Evolutionary conservation across 495 filamentous ascomycete genomes (phyloP), one percentile per base, ranked within the genome.

Genomic region (Thozetella sp.): DNA sequence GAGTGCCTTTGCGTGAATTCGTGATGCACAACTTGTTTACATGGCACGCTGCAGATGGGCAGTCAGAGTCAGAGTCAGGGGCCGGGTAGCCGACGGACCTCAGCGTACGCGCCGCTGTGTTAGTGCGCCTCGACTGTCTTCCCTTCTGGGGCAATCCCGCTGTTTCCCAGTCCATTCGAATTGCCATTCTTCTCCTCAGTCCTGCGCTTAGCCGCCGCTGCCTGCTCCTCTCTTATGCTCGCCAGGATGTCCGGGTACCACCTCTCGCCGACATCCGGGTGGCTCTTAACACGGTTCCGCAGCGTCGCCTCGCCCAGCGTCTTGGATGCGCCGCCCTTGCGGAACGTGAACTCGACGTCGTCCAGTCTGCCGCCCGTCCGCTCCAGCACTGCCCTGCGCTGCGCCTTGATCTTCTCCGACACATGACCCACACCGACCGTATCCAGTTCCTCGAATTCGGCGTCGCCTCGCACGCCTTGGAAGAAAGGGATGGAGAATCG

Each of bases 401-500:
- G 73, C 61, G 67, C 80, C 55, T 78, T 76, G 17, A 96, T 83
- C 26, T 81, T 79, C 25, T 82, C 82, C 0, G 94, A 91, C 10
- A 97, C 87, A 15, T 84, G 78, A 0, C 79, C 79, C 60, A 96
- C 77, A 17, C 81, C 79, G 3, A 82, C 69, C 0, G 45, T 65
- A 56, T 82, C 80, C 50, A 90, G 83, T 25, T 85, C 82, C 60
- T 95, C 92, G 64, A 93, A 94, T 22, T 82, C 85, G 0, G 93
- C 83, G 69, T 96, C 91, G 52, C 90, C 85, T 59, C 88, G 86
- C 60, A 99, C 92, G 2, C 90, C 94, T 69, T 96, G 93, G 70
- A 99, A 99, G 70, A 97, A 94, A 0, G 94, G 94, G 55, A 97
- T 90, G 15, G 85, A 90, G 68, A 88, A 96, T 23, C 94, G 78